Evolutionary conservation across 345 rosid genomes (phyloP), one percentile per base, ranked within the genome.

Genomic region (Hibiscus tridactylites): DNA sequence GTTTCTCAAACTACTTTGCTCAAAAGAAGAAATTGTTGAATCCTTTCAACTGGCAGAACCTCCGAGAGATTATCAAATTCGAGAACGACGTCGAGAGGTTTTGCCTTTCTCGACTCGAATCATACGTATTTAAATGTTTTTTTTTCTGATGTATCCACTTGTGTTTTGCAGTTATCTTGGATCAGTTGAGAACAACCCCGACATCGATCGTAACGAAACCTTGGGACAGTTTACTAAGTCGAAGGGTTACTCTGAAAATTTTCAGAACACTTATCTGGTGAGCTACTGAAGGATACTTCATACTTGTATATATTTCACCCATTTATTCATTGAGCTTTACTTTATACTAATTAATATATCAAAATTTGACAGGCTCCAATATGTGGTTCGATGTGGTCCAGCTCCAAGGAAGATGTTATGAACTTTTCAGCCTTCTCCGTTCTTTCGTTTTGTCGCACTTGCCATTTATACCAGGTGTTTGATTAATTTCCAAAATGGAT

Each of bases 301-400:
- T 33, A 16, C 42, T 6, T 37, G 6, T 19, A 13, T 29, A 24
- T 3, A 3, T 21, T 33, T 21, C 21, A 21, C 21, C 21, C 21
- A 21, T 21, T 21, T 21, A 21, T 21, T 21, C 21, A 21, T 21
- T 21, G 21, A 21, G 21, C 21, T 21, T 21, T 21, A 21, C 21
- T 21, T 47, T 13, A 4, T 26, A 5, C 37, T 17, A 15, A 3
- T 66, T 47, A 66, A 19, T 50, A 24, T 46, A 57, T 9, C 3
- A 1, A 54, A 54, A 57, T 44, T 65, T 2, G 59, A 17, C 42
- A 93, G 98, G 85, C 88, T 37, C 94, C 98, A 0, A 80, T 93
- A 58, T 88, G 98, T 78, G 91, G 97, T 68, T 91, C 97, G 5
- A 86, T 90, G 61, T 91, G 96, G 97, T 88, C 91, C 10, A 88